These are phyloP conservation scores for Cadophora luteo-olivacea DNA, from an alignment of 2,329 filamentous ascomycete species.

Conservation along the genomic window DNA sequence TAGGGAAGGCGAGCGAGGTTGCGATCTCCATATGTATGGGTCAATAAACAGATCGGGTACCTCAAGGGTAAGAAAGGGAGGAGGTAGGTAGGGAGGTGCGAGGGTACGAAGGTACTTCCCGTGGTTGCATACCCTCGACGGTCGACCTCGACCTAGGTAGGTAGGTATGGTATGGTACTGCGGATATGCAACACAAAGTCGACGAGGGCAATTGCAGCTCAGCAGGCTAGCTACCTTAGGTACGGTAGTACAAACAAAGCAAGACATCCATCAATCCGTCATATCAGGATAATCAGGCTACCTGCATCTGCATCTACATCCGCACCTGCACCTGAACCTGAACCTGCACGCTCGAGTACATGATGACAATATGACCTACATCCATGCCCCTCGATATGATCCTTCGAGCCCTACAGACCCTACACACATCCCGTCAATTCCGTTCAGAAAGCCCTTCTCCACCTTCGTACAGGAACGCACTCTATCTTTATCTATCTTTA, in stretches of 20 bases:
- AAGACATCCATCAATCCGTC: neutral
- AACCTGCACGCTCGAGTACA: neutral
- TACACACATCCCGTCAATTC: neutral
- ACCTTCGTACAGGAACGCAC: conserved; percentile 7
- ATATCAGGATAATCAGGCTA: neutral
- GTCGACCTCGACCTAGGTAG: too few species aligned
- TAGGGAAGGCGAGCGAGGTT: neutral
- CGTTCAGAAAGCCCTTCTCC: neutral
- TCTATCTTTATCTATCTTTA: conserved; percentile 8
- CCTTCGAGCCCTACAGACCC: neutral
- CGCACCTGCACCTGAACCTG: neutral
- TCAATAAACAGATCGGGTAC: neutral
- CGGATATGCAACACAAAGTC: neutral
- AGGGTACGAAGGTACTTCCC: neutral
- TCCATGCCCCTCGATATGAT: neutral
- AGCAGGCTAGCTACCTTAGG: neutral
- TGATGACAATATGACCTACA: neutral
- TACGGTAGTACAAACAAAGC: neutral
- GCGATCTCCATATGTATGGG: neutral
- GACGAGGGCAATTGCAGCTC: neutral
- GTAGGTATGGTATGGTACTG: too few species aligned
- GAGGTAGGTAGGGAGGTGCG: too few species aligned
- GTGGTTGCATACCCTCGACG: neutral
- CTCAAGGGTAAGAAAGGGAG: too few species aligned
- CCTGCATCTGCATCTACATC: neutral